Conservation (phyloP, 1,284 basidiomycete species). For the Rhizoctonia solani region DNA sequence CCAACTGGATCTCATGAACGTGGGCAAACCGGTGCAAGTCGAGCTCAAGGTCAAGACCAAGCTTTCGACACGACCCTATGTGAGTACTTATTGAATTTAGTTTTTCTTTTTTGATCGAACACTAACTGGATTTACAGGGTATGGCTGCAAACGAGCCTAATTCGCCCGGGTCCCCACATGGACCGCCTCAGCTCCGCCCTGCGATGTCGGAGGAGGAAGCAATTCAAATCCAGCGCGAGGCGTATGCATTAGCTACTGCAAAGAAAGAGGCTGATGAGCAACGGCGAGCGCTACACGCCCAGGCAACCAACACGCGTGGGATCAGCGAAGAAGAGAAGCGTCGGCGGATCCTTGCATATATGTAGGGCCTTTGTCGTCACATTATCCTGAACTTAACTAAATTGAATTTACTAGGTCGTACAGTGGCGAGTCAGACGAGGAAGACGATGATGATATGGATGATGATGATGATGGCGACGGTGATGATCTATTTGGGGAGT, state of each 20-base stretch:
- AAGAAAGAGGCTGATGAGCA: slow-evolving; percentile 13
- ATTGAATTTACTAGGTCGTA: background rate
- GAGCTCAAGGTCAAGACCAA: slow-evolving; percentile 18
- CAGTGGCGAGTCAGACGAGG: slow-evolving; percentile 21
- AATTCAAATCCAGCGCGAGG: slow-evolving; percentile 22
- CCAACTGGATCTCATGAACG: slow-evolving; percentile 20
- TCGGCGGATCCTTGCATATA: slow-evolving; percentile 14
- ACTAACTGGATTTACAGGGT: background rate
- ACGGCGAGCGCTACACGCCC: background rate
- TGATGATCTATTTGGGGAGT: slow-evolving; percentile 16
- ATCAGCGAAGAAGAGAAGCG: slow-evolving; percentile 24
- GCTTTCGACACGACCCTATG: slow-evolving; percentile 23
- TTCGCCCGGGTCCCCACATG: slow-evolving; percentile 2
- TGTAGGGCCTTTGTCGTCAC: background rate
- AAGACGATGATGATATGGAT: slow-evolving; percentile 15
- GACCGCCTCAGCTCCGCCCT: background rate
- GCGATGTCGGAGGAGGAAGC: slow-evolving; percentile 28
- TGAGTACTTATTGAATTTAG: background rate
- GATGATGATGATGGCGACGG: slow-evolving; percentile 22
- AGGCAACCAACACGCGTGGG: slow-evolving; percentile 30
- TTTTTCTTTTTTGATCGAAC: background rate
- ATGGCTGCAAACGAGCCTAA: slow-evolving; percentile 15
- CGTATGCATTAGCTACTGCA: slow-evolving; percentile 10
- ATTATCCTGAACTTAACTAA: background rate
- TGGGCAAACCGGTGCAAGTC: slow-evolving; percentile 26